A percentile compares a stretch with the other conserved stretches of the same genome.
These are phyloP conservation scores for Tetratostichococcus sp. DNA, from an alignment of 139 green algal species.

Conservation along the genomic window DNA sequence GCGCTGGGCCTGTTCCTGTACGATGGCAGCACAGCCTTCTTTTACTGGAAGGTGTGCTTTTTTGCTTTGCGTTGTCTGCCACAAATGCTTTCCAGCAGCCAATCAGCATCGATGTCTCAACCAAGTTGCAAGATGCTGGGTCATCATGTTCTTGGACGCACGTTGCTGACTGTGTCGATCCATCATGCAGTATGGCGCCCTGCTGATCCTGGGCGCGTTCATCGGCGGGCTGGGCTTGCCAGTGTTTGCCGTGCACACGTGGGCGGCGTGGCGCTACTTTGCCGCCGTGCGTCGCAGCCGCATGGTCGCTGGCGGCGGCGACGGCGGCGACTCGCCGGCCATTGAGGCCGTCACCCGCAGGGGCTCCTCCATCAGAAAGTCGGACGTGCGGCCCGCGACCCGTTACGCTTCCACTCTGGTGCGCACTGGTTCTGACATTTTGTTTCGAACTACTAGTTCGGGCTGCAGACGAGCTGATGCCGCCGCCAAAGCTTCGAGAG, in stretches of 20 bases:
- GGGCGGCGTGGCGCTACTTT: not conserved
- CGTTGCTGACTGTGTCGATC: too few relatives aligned
- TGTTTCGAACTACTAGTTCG: too few relatives aligned
- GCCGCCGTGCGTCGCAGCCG: too few relatives aligned
- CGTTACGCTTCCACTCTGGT: not conserved
- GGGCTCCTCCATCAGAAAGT: not conserved
- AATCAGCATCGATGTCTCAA: too few relatives aligned
- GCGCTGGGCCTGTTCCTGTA: not conserved
- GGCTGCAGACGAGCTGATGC: too few relatives aligned
- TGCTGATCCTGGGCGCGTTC: not conserved
- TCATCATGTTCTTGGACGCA: too few relatives aligned
- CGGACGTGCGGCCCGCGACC: not conserved
- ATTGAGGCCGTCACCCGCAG: not conserved
- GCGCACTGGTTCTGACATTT: not conserved
- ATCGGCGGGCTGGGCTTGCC: not conserved
- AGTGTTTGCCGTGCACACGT: not conserved
- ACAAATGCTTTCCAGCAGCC: too few relatives aligned
- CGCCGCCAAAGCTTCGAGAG: too few relatives aligned
- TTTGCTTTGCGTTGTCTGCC: not conserved
- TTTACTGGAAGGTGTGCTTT: not conserved
- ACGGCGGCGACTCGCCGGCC: not conserved
- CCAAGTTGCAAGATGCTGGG: too few relatives aligned
- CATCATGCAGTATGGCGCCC: not conserved
- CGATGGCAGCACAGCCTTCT: not conserved
- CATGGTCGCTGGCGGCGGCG: not conserved